Evolutionary conservation across 768 basidiomycete genomes (phyloP), one percentile per base, ranked within the genome.

Genomic region (Psilocybe azurescens): DNA sequence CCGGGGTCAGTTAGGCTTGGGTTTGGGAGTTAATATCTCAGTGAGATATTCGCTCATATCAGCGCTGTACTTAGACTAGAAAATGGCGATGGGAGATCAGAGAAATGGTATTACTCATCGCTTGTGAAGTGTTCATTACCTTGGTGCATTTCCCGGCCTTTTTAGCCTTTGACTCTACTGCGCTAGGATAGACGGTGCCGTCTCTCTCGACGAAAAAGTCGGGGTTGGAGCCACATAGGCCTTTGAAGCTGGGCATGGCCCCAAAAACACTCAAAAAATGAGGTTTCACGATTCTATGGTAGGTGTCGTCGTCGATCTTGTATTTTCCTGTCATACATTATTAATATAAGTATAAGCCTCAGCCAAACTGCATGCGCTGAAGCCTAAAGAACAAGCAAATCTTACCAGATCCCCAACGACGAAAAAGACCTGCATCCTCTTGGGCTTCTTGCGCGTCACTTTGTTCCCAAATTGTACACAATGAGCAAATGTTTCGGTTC

Each of bases 211-310:
- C 30, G 38, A 24, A 39, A 24, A 60, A 60, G 29, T 60, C 59
- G 9, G 59, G 59, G 51, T 60, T 60, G 24, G 3, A 30, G 13
- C 59, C 59, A n/a, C 59, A 60, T 14, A 53, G 44, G 9, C 28
- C n/a, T 14, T 18, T 47, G 38, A 60, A 60, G 20, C 28, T 20
- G 7, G 53, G 33, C 14, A 47, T 11, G 4, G 9, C 32, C 14
- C 33, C 33, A 24, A 61, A 55, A 2, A 29, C 46, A 14, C 33
- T 16, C 41, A 55, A 46, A 24, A 61, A 13, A 7, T 41, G 24
- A 9, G 60, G 60, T 53, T 61, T 61, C 16, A 61, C 60, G 2
- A 16, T n/a, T 10, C 52, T 32, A 33, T 61, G 60, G 44, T 61
- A 61, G 29, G 44, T 48, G 33, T 61, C 8, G 41, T 61, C 59